Evolutionary conservation across 768 basidiomycete genomes (phyloP).

Genomic region (Russula griseocarnosa): DNA sequence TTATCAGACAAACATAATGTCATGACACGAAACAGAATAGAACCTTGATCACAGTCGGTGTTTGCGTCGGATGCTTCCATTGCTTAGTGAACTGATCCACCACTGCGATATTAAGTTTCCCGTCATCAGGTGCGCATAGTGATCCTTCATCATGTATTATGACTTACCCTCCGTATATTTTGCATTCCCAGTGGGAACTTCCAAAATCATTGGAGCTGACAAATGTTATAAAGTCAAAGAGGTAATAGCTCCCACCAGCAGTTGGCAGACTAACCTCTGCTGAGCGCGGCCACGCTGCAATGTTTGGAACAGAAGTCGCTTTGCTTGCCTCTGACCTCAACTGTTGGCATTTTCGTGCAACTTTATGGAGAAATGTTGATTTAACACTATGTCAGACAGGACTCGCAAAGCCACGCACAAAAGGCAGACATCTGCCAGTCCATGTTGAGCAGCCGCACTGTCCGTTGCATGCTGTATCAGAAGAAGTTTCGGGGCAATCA

Average conservation of each 20-base stretch:
- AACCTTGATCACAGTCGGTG: conserved; percentile 26
- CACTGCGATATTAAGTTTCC: conserved; percentile 19
- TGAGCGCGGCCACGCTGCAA: conserved; percentile 24
- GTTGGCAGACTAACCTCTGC: conserved; percentile 12
- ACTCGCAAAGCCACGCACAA: conserved; percentile 15
- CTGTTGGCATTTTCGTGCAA: conserved; percentile 27
- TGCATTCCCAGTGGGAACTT: conserved; percentile 14
- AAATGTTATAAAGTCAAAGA: background rate
- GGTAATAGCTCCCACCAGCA: background rate
- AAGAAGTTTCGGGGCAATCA: background rate
- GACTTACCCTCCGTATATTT: conserved; percentile 22
- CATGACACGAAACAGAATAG: background rate
- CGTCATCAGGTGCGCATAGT: background rate
- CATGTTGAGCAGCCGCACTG: conserved; percentile 23
- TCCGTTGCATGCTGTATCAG: background rate
- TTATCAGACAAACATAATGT: background rate
- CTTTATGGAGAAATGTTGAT: conserved; percentile 12
- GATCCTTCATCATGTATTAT: background rate
- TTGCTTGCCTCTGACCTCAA: conserved; percentile 23
- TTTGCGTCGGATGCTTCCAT: conserved; percentile 29
- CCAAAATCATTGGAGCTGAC: conserved; percentile 25
- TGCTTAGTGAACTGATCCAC: conserved; percentile 26
- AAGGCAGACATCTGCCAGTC: conserved; percentile 25
- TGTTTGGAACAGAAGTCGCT: conserved; percentile 32
- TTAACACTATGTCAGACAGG: background rate